A percentile compares a stretch with the other conserved stretches of the same genome.
These are phyloP conservation scores for Leptomonas pyrrhocoris DNA, from an alignment of 208 protist species.

Conservation along the genomic window DNA sequence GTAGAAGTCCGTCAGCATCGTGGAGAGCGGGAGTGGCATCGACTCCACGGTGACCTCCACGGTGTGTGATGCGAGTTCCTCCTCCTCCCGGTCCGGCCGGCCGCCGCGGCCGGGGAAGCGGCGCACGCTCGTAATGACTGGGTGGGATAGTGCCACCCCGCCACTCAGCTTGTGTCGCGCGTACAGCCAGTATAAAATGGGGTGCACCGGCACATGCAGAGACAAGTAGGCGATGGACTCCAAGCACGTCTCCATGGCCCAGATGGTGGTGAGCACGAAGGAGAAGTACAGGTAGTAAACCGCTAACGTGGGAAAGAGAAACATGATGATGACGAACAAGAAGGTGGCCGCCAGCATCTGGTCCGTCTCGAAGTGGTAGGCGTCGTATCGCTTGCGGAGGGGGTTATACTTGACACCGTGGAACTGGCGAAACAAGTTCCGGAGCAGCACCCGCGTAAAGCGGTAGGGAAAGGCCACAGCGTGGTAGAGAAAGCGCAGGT, in stretches of 20 bases:
- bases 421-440: conserved; percentile 85
- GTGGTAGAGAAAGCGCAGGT: conserved; percentile 82
- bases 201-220: conserved; percentile 70
- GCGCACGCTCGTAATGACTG: conserved; percentile 48
- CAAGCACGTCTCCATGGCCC: conserved; percentile 59
- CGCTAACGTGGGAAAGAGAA: conserved; percentile 91
- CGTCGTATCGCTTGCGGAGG: conserved; percentile 90
- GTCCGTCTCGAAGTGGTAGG: conserved; percentile 86
- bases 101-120: conserved; percentile 18
- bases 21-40: conserved; percentile 47
- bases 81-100: conserved; percentile 9
- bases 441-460: conserved; percentile 46
- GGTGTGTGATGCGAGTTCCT: conserved; percentile 53
- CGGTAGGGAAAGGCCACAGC: conserved; percentile 76
- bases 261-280: conserved; percentile 60
- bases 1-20: conserved; percentile 70
- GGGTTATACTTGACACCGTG: conserved; percentile 93
- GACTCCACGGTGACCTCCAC: conserved; percentile 65
- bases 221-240: conserved; percentile 54
- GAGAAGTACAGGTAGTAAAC: conserved; percentile 95
- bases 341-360: conserved; percentile 93
- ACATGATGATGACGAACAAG: conserved; percentile 87
- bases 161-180: conserved; percentile 30
- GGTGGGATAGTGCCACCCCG: conserved; percentile 47
- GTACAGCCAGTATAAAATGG: conserved; percentile 58